Base-by-base conservation (phyloP, 1,284 basidiomycete genomes). In the Ustilago cynodontis region DNA sequence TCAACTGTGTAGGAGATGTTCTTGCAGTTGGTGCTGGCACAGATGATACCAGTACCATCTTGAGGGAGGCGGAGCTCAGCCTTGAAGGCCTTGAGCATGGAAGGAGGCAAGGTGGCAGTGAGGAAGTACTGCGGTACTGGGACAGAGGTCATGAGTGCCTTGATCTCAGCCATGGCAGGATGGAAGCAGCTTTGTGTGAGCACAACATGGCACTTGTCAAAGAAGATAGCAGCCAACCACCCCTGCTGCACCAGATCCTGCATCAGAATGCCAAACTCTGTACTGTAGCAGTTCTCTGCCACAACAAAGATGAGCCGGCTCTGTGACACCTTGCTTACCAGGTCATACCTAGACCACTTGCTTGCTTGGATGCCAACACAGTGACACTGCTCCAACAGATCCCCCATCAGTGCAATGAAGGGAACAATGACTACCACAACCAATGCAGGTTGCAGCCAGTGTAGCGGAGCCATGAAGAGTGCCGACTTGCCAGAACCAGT, bases 401-500 rank as follows among this genome's bases (percentile, higher is more conserved):
- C 50, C 18, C 26, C 16, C 14, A 26, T 51, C 9, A 51, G 16
- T n/a, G 50, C 50, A 51, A 51, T 51, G 50, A 51, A 51, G 16
- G 50, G 50, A 24, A 51, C 50, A 22, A 51, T 26, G 8, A 51
- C 50, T 18, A 51, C 28, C 13, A 51, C 50, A 24, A 51, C 50
- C 7, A 26, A 28, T 16, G 50, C 37, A 9, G 35, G 53, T 26
- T 5, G 14, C 22, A 56, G 54, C 54, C 54, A 56, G 54, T 24
- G 26, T 9, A 56, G n/a, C 20, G 37, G 54, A 9, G 54, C 54
- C 54, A 41, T 56, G 54, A 56, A 56, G 20, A 56, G 54, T 4
- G 54, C 54, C 4, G 54, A 56, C 54, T 56, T 56, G 54, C 54
- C 54, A 13, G 54, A 41, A 10, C 54, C 54, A 4, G 54, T 56